Evolutionary conservation across 768 basidiomycete genomes (phyloP), one percentile per base, ranked within the genome.

Genomic region (Mycena filopes): DNA sequence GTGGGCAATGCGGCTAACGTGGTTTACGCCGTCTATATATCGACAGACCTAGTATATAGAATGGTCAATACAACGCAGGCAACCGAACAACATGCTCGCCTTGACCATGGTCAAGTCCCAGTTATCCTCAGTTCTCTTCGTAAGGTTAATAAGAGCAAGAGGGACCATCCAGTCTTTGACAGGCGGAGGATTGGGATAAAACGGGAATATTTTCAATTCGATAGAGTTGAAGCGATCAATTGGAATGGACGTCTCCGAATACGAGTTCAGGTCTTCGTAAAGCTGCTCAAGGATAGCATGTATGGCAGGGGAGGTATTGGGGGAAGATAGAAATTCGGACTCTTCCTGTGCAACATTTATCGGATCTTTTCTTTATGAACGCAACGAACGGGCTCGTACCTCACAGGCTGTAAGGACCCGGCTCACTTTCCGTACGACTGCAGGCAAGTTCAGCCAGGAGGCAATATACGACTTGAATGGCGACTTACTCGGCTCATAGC

Each of bases 121-220:
- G 71, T 95, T 97, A 23, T 89, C 89, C 71, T 98, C 94, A 31
- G 90, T 85, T 65, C 95, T 83, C 68, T 88, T 92, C 1, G 86
- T 81, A 31, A 99, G 81, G 71, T 94, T 91, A 63, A 98, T 93
- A 8, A 99, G 83, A 1, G 95, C 89, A 9, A 99, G 81, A 1
- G 98, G 98, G 2, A 99, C 98, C 81, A 93, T 90, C 98, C 98
- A 99, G 71, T 98, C 94, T 67, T 90, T 87, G 15, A 98, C 94
- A 4, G 84, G 81, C 0, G 92, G 91, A 20, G 98, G 97, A 71
- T 98, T 99, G 23, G 95, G 95, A 70, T 96, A 96, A 78, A 96
- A 97, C 0, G 98, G 97, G 66, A 98, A 95, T 46, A 99, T 93
- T 76, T 97, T 96, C 69, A 99, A 78, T 74, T 99, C 96, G 59